phyloP scores from a whole-genome alignment of 2,329 filamentous ascomycete genomes.

The Fusarium albosuccineum region DNA sequence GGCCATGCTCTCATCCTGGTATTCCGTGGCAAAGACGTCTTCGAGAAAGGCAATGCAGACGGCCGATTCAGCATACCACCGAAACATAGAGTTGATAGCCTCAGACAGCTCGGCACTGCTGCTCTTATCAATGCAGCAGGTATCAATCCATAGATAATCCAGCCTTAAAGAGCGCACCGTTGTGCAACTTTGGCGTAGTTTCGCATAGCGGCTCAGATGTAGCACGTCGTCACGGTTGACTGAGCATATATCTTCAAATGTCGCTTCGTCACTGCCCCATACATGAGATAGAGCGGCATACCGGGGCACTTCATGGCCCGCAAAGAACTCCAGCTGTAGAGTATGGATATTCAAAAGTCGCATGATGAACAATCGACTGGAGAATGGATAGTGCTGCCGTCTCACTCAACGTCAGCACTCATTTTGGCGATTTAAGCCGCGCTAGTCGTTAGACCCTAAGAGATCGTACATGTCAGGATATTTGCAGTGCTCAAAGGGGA shows the following conservation, averaged over 20 bases:
- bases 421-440: not conserved
- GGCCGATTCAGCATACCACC: constrained; percentile 47
- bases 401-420: not conserved
- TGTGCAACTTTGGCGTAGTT: constrained; percentile 40
- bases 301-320: constrained; percentile 25
- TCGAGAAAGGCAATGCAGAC: constrained; percentile 46
- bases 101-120: constrained; percentile 50
- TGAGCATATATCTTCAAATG: constrained; percentile 32
- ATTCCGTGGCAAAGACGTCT: constrained; percentile 30
- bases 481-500: too few species aligned
- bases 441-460: not conserved
- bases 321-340: constrained; percentile 37
- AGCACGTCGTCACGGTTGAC: constrained; percentile 2
- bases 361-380: constrained; percentile 28
- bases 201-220: constrained; percentile 27
- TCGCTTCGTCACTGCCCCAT: constrained; percentile 43
- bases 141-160: constrained; percentile 49
- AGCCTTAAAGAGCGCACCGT: constrained; percentile 32
- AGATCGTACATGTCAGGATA: too few species aligned
- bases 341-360: constrained; percentile 44
- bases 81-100: constrained; percentile 52
- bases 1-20: not conserved
- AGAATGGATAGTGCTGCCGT: not conserved
- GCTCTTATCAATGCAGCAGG: constrained; percentile 51
- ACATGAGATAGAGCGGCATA: constrained; percentile 49